phyloP scores from a whole-genome alignment of 371 early-diverging fungal species.

The Syncephalastrum contaminatum region DNA sequence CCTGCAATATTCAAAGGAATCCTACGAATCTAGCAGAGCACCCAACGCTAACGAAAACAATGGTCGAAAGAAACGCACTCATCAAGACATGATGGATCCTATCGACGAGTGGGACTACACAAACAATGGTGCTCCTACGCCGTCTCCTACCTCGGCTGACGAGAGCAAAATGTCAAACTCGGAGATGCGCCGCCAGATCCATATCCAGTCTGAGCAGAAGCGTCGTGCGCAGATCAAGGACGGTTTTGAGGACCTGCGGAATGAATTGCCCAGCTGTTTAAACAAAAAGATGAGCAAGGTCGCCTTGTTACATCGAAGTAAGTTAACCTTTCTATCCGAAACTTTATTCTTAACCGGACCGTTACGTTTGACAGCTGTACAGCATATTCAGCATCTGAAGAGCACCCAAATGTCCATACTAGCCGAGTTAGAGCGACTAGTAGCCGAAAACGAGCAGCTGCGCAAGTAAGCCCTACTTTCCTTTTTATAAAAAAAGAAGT shows the following conservation, averaged over 20 bases:
- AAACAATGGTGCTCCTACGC: background rate
- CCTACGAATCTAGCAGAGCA: conserved; percentile 23
- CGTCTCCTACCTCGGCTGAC: conserved; percentile 3
- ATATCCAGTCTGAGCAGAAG: conserved; percentile 64
- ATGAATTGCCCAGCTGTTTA: conserved; percentile 50
- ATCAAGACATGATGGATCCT: conserved; percentile 5
- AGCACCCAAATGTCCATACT: conserved; percentile 41
- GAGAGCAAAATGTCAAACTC: conserved; percentile 18
- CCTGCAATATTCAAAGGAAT: conserved; percentile 28
- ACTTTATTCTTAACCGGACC: too few species aligned
- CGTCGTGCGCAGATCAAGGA: conserved; percentile 62
- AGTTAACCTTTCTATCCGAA: conserved; percentile 7
- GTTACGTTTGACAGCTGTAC: conserved; percentile 30
- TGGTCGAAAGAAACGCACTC: conserved; percentile 7
- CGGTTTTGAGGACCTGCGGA: conserved; percentile 56
- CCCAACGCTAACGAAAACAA: conserved; percentile 12
- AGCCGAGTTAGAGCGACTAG: conserved; percentile 40
- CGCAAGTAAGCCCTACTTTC: conserved; percentile 33
- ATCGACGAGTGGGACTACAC: conserved; percentile 3
- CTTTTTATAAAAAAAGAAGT: too few species aligned
- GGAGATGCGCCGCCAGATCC: conserved; percentile 54
- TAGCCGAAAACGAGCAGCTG: conserved; percentile 46
- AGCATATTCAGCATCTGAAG: conserved; percentile 50
- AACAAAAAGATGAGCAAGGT: conserved; percentile 62
- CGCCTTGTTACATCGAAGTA: conserved; percentile 50